phyloP scores from a whole-genome alignment of 305 asterid genomes.

The Rubia peregrina region DNA sequence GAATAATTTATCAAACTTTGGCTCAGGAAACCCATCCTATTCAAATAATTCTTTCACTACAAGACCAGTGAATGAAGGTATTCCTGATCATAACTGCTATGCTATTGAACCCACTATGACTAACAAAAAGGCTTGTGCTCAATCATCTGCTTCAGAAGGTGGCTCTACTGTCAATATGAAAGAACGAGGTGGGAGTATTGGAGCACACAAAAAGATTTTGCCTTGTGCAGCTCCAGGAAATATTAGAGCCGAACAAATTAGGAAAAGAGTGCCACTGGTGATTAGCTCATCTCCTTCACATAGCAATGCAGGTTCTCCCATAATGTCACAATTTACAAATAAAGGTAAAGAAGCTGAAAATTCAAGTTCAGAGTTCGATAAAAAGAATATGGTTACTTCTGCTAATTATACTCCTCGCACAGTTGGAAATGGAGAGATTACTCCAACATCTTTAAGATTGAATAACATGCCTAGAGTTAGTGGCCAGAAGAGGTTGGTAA shows the following conservation, averaged over 20 bases:
- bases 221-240: slow-evolving; percentile 8
- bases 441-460: slow-evolving; percentile 25
- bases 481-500: slow-evolving; percentile 64
- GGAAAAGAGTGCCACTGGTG: slow-evolving; percentile 2
- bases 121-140: not conserved
- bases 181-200: slow-evolving; percentile 8
- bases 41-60: slow-evolving; percentile 2
- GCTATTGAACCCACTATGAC: not conserved
- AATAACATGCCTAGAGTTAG: slow-evolving; percentile 33
- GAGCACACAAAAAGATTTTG: slow-evolving; percentile 4
- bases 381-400: not conserved
- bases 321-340: not conserved
- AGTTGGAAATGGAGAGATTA: slow-evolving; percentile 5
- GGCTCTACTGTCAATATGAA: slow-evolving; percentile 8
- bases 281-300: slow-evolving; percentile 9
- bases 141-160: slow-evolving; percentile 7
- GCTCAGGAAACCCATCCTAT: slow-evolving; percentile 13
- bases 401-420: slow-evolving; percentile 3
- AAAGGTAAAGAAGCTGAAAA: slow-evolving; percentile 13
- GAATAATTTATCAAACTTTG: not conserved
- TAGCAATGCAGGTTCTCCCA: slow-evolving; percentile 1
- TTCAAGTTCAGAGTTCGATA: slow-evolving; percentile 13
- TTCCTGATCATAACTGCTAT: slow-evolving; percentile 11
- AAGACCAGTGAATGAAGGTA: not conserved
- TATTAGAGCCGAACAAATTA: slow-evolving; percentile 8